Conservation (phyloP, 352 stramenopile species). For the Aphanomyces cochlioides region DNA sequence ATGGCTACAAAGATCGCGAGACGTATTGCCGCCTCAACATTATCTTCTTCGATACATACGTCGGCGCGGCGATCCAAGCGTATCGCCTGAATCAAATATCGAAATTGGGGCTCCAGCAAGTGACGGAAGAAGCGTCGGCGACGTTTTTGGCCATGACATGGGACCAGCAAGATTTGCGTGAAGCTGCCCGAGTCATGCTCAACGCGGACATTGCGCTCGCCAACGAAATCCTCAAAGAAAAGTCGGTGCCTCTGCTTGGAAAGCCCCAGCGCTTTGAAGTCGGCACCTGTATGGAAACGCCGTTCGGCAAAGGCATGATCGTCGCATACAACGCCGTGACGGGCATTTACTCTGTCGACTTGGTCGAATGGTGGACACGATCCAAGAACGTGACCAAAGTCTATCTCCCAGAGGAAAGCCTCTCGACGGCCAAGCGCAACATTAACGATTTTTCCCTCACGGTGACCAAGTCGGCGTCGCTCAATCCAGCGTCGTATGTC, state of each 20-base stretch:
- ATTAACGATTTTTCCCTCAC: constrained; percentile 22
- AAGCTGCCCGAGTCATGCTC: constrained; percentile 53
- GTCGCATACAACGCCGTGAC: constrained; percentile 58
- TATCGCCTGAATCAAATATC: constrained; percentile 70
- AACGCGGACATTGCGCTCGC: constrained; percentile 61
- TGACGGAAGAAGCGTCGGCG: constrained; percentile 48
- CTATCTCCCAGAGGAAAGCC: constrained; percentile 16
- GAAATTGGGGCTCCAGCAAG: constrained; percentile 60
- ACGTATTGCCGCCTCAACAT: constrained; percentile 85
- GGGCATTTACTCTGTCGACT: constrained; percentile 79
- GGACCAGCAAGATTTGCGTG: constrained; percentile 52
- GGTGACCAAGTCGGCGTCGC: not conserved
- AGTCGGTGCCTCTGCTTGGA: constrained; percentile 41
- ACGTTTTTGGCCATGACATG: constrained; percentile 55
- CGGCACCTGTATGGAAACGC: constrained; percentile 62
- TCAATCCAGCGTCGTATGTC: constrained; percentile 14
- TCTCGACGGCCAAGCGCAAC: constrained; percentile 10
- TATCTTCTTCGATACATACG: constrained; percentile 89
- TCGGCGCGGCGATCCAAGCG: constrained; percentile 76
- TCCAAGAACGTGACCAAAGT: constrained; percentile 38
- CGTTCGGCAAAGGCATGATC: constrained; percentile 69
- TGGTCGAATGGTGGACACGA: constrained; percentile 52
- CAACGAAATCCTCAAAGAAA: constrained; percentile 72
- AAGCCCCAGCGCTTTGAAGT: constrained; percentile 43
- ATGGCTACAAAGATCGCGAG: constrained; percentile 74